These are phyloP conservation scores for Diutina catenulata DNA, from an alignment of 1,139 yeast genomes.

Conservation along the genomic window DNA sequence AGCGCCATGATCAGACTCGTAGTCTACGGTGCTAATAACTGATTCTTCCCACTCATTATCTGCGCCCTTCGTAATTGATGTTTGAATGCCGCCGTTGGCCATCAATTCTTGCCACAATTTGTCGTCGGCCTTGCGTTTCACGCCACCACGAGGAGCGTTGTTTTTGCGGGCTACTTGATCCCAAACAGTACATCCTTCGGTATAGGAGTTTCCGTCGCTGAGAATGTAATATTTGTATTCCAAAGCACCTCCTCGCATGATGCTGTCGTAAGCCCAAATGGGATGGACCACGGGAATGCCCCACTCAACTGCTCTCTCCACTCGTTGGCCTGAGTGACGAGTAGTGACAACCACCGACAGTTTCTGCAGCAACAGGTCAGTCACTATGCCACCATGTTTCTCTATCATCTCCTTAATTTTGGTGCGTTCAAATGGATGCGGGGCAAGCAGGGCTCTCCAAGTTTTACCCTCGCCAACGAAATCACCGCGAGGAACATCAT, in stretches of 20 bases:
- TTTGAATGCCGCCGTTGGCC: no score
- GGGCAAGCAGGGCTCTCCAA: conserved; percentile 6
- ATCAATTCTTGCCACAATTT: no score
- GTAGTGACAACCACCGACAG: conserved; percentile 44
- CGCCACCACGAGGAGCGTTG: no score
- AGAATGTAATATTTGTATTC: conserved; percentile 33
- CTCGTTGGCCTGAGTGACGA: conserved; percentile 48
- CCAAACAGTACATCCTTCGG: conserved; percentile 44
- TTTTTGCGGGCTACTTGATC: no score
- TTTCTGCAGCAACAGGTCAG: conserved; percentile 42
- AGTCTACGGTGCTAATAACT: no score
- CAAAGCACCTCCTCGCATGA: conserved; percentile 48
- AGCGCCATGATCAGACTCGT: no score
- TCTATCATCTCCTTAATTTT: conserved; percentile 23
- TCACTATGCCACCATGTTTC: conserved; percentile 46
- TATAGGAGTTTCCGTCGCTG: conserved; percentile 22
- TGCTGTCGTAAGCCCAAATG: conserved; percentile 58
- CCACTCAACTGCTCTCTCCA: conserved; percentile 56
- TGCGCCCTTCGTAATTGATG: no score
- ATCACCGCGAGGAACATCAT: conserved; percentile 8
- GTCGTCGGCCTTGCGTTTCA: no score
- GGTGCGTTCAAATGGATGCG: conserved; percentile 12
- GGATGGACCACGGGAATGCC: conserved; percentile 62
- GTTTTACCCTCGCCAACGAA: neutral
- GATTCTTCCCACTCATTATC: no score